Percentiles rank a stretch among this genome's conserved stretches.
Conservation (phyloP, 352 stramenopile species). For the Pythium folliculosum region DNA sequence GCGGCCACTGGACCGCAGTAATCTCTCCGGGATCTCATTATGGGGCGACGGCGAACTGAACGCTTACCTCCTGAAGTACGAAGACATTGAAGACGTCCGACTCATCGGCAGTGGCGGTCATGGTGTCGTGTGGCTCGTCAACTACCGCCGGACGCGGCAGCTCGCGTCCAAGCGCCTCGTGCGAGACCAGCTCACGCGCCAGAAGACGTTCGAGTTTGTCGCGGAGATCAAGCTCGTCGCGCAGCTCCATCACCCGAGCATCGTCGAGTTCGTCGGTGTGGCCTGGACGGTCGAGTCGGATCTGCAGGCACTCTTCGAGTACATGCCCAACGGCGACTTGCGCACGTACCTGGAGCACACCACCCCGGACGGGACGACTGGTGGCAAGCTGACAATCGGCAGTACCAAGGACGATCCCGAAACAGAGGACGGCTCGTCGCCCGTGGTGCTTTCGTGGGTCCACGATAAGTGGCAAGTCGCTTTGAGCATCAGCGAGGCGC, state of each 20-base stretch:
- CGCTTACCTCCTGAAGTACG: conserved; percentile 11
- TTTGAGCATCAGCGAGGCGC: conserved; percentile 53
- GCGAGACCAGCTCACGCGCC: conserved; percentile 41
- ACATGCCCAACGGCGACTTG: conserved; percentile 62
- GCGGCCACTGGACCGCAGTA: background rate
- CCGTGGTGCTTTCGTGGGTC: conserved; percentile 41
- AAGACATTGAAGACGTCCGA: background rate
- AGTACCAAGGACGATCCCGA: conserved; percentile 43
- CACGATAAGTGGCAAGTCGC: conserved; percentile 15
- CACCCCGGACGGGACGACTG: conserved; percentile 6
- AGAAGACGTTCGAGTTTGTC: conserved; percentile 52
- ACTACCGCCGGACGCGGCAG: conserved; percentile 38
- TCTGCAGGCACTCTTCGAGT: conserved; percentile 67
- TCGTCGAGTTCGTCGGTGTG: conserved; percentile 65
- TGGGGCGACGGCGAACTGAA: conserved; percentile 23
- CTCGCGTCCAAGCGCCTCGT: conserved; percentile 57
- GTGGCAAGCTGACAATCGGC: conserved; percentile 31
- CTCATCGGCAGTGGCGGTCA: conserved; percentile 45
- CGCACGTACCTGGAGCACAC: conserved; percentile 43
- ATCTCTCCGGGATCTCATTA: conserved; percentile 7
- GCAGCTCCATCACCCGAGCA: conserved; percentile 56
- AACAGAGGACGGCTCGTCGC: conserved; percentile 3
- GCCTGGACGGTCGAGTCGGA: conserved; percentile 62
- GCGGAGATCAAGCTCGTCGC: conserved; percentile 74
- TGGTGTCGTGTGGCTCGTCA: conserved; percentile 49